Conservation (phyloP, 225 moss, liverwort and hornwort genomes). For the Asterella californica region DNA sequence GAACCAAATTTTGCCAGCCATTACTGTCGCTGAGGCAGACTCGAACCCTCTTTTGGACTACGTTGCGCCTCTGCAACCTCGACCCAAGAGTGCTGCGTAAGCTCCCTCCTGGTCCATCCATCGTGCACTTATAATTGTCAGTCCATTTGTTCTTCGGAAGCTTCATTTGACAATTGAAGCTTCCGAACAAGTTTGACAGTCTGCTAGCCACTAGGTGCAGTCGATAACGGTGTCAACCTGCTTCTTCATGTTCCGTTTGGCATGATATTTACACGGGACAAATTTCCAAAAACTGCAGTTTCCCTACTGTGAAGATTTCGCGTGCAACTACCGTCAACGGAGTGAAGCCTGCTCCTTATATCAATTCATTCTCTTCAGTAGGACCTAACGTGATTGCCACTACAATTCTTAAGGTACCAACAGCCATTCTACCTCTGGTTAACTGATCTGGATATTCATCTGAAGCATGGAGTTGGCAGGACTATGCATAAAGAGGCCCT, state of each 20-base stretch:
- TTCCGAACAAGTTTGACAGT: no score
- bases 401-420: conserved; percentile 23
- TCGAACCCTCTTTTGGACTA: conserved; percentile 39
- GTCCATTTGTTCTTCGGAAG: neutral
- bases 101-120: neutral
- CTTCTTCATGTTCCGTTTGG: neutral
- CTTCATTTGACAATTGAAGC: no score
- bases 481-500: no score
- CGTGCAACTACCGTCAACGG: conserved; percentile 30
- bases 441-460: no score
- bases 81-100: conserved; percentile 13
- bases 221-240: neutral
- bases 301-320: conserved; percentile 19
- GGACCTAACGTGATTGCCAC: conserved; percentile 36
- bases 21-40: conserved; percentile 36
- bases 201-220: neutral
- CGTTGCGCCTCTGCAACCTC: conserved; percentile 8
- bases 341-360: conserved; percentile 39
- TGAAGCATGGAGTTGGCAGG: no score
- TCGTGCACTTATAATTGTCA: neutral
- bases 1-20: conserved; percentile 46
- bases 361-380: conserved; percentile 40
- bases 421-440: neutral
- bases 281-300: neutral
- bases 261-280: neutral